A percentile compares a stretch with the other conserved stretches of the same genome.
phyloP scores from a whole-genome alignment of 495 filamentous ascomycete species.

The Aspergillus affinis region DNA sequence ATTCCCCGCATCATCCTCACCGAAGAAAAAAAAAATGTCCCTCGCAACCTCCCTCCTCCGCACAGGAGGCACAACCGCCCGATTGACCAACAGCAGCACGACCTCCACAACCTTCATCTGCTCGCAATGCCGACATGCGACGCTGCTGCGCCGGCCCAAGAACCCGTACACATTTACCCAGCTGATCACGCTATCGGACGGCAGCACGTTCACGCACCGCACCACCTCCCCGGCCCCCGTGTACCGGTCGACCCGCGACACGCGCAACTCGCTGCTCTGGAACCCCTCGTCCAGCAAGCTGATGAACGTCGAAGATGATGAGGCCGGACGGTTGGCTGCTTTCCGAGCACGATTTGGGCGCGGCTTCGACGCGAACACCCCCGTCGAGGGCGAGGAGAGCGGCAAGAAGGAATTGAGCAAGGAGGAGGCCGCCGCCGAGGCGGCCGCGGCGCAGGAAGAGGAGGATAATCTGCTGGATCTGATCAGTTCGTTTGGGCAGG shows the following conservation, averaged over 20 bases:
- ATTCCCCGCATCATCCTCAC: background rate
- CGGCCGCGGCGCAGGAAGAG: constrained; percentile 38
- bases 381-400: constrained; percentile 22
- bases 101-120: constrained; percentile 44
- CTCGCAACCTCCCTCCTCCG: constrained; percentile 46
- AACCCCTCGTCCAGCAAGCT: constrained; percentile 78
- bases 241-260: constrained; percentile 78
- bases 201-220: constrained; percentile 79
- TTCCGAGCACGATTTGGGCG: constrained; percentile 84
- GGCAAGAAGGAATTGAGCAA: constrained; percentile 11
- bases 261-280: constrained; percentile 84
- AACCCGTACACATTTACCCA: constrained; percentile 97
- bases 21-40: constrained; percentile 29
- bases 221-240: constrained; percentile 82
- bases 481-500: constrained; percentile 62
- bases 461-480: constrained; percentile 67
- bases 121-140: constrained; percentile 70
- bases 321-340: constrained; percentile 84
- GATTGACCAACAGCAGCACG: constrained; percentile 15
- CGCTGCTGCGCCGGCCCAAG: constrained; percentile 81
- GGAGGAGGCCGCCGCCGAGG: constrained; percentile 30
- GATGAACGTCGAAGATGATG: constrained; percentile 87
- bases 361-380: constrained; percentile 67
- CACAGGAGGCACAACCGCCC: constrained; percentile 34
- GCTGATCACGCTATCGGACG: constrained; percentile 91